Base-by-base conservation (phyloP, 257 asterid genomes). In the Primulina tabacum region DNA sequence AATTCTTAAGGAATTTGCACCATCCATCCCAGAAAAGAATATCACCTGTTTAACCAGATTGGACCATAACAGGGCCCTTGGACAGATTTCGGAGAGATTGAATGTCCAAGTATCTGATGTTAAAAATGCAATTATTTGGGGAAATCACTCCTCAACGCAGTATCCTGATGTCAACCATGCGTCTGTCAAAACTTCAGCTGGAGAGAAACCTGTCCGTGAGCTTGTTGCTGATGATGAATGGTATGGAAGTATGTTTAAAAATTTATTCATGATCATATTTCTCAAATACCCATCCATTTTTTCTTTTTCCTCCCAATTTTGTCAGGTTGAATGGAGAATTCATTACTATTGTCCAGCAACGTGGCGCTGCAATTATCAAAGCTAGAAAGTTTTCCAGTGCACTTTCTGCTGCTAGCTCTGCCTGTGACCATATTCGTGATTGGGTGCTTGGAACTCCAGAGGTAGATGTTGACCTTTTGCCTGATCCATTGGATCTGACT, bases 21-120 rank as follows among this genome's bases (percentile, higher is more conserved):
- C 98, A 40, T 92, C 98, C 33, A 87, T 92, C 17, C 97, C 98
- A 0, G 90, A 85, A 77, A 82, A 86, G 76, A 92, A 92, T 77
- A 85, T 92, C 67, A 79, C 90, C 47, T 92, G 98, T 79, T 82
- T 92, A 83, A 92, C 98, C 47, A 85, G 98, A 72, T 83, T 92
- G 88, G 98, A 92, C 90, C 98, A 92, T 75, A 92, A 92, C 85
- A 89, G 98, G 87, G 98, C 98, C 62, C 96, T 92, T 30, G 98
- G 98, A 32, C 98, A 92, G 86, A 67, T 92, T 53, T 88, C 98
- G 2, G 98, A 92, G 82, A 89, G 88, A 68, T 78, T 92, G 82
- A 76, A 77, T 43, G 89, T 89, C 60, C 96, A 88, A 76, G 98
- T 92, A 35, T 82, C 93, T 0, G 96, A 92, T 74, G 98, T 92